Evolutionary conservation across 306 rosid genomes (phyloP), one percentile per base, ranked within the genome.

Genomic region (Malus orientalis): DNA sequence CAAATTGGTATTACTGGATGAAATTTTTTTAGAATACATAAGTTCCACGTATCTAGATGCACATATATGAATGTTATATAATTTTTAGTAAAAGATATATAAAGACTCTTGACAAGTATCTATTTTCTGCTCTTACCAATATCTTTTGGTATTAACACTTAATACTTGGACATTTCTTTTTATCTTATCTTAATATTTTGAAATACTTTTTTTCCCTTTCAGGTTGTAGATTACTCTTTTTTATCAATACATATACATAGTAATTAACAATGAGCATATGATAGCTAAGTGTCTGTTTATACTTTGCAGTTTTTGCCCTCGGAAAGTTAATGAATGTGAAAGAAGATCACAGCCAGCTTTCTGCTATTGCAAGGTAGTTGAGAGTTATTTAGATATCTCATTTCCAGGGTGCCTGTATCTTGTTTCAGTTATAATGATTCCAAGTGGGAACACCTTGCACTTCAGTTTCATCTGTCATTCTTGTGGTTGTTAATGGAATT

Each of bases 291-390:
- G 8, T 45, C 27, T 72, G 75, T 66, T 79, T 65, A 71, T 25
- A 66, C 80, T 66, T 16, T 84, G 78, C 91, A 95, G 99, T 89
- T 87, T 95, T 89, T 87, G 79, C 99, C 64, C 93, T 95, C 22
- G 93, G 91, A 58, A 95, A 92, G 95, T 84, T 92, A 61, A 92
- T 92, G 97, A 95, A 95, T 76, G 88, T 87, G 78, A 89, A 95
- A 69, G 99, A 95, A 84, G 91, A 95, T 70, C 90, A 89, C 74
- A 95, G 99, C 85, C 84, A 89, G 88, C 87, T 95, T 71, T 95
- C 99, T 76, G 97, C 97, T 55, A 89, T 95, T 68, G 97, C 99
- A 42, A 92, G 99, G 98, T 92, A 71, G 81, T 20, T 12, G 42
- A 44, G 10, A 54, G 60, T 80, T 44, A 19, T 6, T 73, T 33